Conservation (phyloP, 192 early-diverging fungal species). For the Geranomyces variabilis region DNA sequence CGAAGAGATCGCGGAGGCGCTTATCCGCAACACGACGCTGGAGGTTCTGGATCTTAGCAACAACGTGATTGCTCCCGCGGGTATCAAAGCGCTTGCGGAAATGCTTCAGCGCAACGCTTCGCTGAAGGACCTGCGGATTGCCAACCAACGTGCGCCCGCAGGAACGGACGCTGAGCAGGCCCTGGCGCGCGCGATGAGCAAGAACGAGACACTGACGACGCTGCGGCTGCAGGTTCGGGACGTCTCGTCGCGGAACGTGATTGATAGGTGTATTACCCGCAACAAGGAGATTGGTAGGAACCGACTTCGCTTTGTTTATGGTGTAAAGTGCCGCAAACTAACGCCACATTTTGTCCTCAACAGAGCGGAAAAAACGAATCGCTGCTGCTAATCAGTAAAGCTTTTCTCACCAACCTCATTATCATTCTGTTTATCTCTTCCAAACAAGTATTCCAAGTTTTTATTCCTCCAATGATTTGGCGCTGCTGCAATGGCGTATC, state of each 20-base stretch:
- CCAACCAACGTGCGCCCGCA: conserved; percentile 43
- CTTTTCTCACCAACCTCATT: background rate
- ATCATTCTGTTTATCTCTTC: background rate
- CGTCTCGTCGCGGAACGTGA: conserved; percentile 46
- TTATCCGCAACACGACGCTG: conserved; percentile 40
- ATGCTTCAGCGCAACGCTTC: conserved; percentile 41
- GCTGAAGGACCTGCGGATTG: conserved; percentile 45
- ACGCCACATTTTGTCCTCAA: background rate
- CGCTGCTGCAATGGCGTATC: no score
- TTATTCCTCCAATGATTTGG: no score
- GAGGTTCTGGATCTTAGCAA: conserved; percentile 45
- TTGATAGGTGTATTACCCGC: conserved; percentile 48
- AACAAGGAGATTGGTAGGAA: conserved; percentile 54
- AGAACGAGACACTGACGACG: conserved; percentile 49
- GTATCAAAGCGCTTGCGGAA: conserved; percentile 53
- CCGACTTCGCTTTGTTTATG: background rate
- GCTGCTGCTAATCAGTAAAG: conserved; percentile 6
- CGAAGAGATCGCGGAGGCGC: conserved; percentile 42
- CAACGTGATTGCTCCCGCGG: conserved; percentile 52
- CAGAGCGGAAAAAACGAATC: conserved; percentile 10
- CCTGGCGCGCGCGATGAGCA: conserved; percentile 46
- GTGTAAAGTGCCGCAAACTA: background rate
- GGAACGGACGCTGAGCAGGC: conserved; percentile 59
- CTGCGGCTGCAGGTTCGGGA: conserved; percentile 47
- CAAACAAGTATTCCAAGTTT: background rate